phyloP scores from a whole-genome alignment of 2,329 filamentous ascomycete species.

The Talaromyces piceae region DNA sequence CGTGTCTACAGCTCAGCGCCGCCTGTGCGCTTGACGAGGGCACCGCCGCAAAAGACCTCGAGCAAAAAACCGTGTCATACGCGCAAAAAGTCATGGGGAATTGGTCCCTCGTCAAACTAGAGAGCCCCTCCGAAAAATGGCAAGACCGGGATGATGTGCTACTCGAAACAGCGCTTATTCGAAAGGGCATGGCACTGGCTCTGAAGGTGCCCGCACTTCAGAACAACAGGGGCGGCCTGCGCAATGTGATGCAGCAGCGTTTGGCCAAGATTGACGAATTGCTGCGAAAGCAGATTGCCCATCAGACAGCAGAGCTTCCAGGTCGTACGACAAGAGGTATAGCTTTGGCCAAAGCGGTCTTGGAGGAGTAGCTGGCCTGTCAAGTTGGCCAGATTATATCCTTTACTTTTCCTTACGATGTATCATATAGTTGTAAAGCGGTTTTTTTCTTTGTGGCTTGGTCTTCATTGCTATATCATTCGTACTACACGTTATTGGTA shows the following conservation, averaged over 20 bases:
- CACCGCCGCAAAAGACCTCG: slow-evolving; percentile 32
- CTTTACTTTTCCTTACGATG: slow-evolving; percentile 1
- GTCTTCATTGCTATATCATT: too few relatives aligned
- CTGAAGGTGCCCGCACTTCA: slow-evolving; percentile 26
- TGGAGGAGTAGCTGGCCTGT: neutral
- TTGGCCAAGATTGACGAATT: slow-evolving; percentile 46
- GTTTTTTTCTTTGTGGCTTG: neutral
- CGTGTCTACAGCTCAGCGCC: slow-evolving; percentile 39
- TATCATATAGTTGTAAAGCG: neutral
- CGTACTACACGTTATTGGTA: too few relatives aligned
- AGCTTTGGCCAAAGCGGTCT: slow-evolving; percentile 8
- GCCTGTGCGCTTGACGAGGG: slow-evolving; percentile 32
- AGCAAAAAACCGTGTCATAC: slow-evolving; percentile 35
- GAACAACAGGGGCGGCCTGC: slow-evolving; percentile 19
- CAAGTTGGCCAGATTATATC: neutral
- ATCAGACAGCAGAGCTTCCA: slow-evolving; percentile 14
- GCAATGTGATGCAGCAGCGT: slow-evolving; percentile 17
- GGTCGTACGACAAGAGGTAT: slow-evolving; percentile 17
- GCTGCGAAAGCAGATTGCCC: slow-evolving; percentile 28
- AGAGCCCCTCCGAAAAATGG: slow-evolving; percentile 17
- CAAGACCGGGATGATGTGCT: slow-evolving; percentile 19
- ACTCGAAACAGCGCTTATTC: slow-evolving; percentile 28
- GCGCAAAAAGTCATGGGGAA: slow-evolving; percentile 29
- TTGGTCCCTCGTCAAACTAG: slow-evolving; percentile 23
- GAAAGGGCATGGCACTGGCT: slow-evolving; percentile 36